Evolutionary conservation across 805 yeast species (phyloP).

Genomic region (Scheffersomyces coipomensis): DNA sequence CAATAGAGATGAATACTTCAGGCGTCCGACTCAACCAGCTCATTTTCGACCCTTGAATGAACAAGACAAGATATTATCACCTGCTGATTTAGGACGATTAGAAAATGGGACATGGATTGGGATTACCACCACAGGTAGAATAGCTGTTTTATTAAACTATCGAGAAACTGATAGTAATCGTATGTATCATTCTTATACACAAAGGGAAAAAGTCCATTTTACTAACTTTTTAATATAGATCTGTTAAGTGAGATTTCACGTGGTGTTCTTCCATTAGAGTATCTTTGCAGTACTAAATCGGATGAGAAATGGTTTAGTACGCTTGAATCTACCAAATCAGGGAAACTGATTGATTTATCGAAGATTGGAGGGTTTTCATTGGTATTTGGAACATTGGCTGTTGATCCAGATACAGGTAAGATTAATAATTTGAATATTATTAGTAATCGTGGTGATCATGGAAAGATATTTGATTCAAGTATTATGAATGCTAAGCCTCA

Average conservation of each 20-base stretch:
- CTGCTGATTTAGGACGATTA: slow-evolving; percentile 67
- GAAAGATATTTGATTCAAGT: slow-evolving; percentile 26
- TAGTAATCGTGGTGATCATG: slow-evolving; percentile 49
- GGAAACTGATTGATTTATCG: slow-evolving; percentile 12
- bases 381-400: slow-evolving; percentile 49
- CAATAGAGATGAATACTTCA: slow-evolving; percentile 84
- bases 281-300: slow-evolving; percentile 28
- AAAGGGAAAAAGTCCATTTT: not conserved
- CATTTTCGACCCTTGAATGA: slow-evolving; percentile 26
- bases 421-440: slow-evolving; percentile 42
- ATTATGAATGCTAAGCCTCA: not conserved
- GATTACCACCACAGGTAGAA: slow-evolving; percentile 50
- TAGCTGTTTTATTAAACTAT: slow-evolving; percentile 77
- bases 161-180: slow-evolving; percentile 42
- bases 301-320: slow-evolving; percentile 47
- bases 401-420: slow-evolving; percentile 17
- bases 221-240: slow-evolving; percentile 8
- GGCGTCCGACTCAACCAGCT: slow-evolving; percentile 68
- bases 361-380: slow-evolving; percentile 64
- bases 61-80: slow-evolving; percentile 52
- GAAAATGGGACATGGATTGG: slow-evolving; percentile 96
- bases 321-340: slow-evolving; percentile 14
- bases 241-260: slow-evolving; percentile 43
- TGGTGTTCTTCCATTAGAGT: slow-evolving; percentile 50
- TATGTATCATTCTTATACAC: slow-evolving; percentile 10